Percentiles rank a stretch among this genome's conserved stretches.
Evolutionary conservation across 192 early-diverging fungal genomes (phyloP).

Genomic region (Entophlyctis helioformis): DNA sequence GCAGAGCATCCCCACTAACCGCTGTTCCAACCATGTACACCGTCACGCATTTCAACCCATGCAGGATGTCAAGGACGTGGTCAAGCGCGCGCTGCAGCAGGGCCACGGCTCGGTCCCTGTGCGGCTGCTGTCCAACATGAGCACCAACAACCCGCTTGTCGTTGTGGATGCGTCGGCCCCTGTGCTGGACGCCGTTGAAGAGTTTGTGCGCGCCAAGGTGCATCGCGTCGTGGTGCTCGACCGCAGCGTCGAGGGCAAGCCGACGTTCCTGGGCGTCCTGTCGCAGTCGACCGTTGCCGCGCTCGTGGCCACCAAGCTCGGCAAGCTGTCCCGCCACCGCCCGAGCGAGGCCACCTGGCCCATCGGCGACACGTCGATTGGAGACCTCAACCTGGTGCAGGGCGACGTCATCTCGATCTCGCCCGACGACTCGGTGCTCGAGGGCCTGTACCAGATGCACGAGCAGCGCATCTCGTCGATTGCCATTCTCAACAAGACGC

Average conservation of each 20-base stretch:
- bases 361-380: conserved; percentile 20
- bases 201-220: conserved; percentile 12
- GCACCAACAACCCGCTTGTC: conserved; percentile 28
- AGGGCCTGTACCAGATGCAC: conserved; percentile 40
- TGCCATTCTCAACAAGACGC: conserved; percentile 35
- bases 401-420: conserved; percentile 19
- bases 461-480: conserved; percentile 26
- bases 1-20: too few species aligned
- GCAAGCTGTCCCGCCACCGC: conserved; percentile 8
- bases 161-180: conserved; percentile 14
- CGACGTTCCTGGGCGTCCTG: conserved; percentile 30
- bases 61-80: conserved; percentile 32
- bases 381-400: conserved; percentile 25
- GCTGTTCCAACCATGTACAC: too few species aligned
- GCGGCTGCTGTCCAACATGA: conserved; percentile 32
- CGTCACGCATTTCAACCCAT: too few species aligned
- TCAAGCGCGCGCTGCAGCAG: conserved; percentile 22
- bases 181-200: conserved; percentile 22
- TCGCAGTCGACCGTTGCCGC: conserved; percentile 22
- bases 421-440: conserved; percentile 22
- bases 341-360: conserved; percentile 8
- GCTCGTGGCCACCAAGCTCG: conserved; percentile 26
- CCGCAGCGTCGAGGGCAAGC: background rate
- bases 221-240: conserved; percentile 37
- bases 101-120: conserved; percentile 21